phyloP scores from a whole-genome alignment of 768 basidiomycete genomes.

The Myochromella boudieri region DNA sequence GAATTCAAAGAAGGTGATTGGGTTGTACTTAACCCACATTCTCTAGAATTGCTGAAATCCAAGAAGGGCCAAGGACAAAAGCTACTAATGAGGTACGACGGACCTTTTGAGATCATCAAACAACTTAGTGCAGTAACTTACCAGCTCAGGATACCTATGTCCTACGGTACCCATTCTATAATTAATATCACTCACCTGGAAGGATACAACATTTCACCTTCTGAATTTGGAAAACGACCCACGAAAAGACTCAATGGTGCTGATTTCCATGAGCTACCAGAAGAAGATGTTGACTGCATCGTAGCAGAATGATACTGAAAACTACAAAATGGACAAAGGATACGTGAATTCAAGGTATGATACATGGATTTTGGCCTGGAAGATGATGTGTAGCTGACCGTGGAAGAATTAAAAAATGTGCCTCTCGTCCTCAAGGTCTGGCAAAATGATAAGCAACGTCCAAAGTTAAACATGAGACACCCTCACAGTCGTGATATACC shows the following conservation, averaged over 20 bases:
- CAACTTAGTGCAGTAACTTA: constrained; percentile 29
- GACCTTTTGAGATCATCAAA: constrained; percentile 28
- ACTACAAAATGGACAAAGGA: constrained; percentile 2
- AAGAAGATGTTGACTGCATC: neutral
- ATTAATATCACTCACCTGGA: constrained; percentile 33
- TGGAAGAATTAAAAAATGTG: constrained; percentile 16
- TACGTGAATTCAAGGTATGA: constrained; percentile 14
- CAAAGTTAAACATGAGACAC: too few relatives aligned
- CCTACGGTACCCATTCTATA: constrained; percentile 29
- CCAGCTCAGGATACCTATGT: constrained; percentile 24
- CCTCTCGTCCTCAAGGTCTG: too few relatives aligned
- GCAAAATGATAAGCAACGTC: too few relatives aligned
- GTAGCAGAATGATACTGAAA: constrained; percentile 7
- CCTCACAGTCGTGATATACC: too few relatives aligned
- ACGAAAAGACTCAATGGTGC: neutral
- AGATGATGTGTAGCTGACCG: constrained; percentile 23
- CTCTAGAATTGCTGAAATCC: constrained; percentile 24
- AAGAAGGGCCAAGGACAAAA: constrained; percentile 27
- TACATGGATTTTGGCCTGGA: constrained; percentile 23
- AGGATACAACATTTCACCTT: constrained; percentile 20
- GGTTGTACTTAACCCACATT: constrained; percentile 25
- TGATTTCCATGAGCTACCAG: neutral
- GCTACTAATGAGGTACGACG: constrained; percentile 26
- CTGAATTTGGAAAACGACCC: constrained; percentile 17
- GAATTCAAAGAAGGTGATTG: constrained; percentile 30